phyloP scores from a whole-genome alignment of 169 alveolate genomes.

The Blepharisma undulans region DNA sequence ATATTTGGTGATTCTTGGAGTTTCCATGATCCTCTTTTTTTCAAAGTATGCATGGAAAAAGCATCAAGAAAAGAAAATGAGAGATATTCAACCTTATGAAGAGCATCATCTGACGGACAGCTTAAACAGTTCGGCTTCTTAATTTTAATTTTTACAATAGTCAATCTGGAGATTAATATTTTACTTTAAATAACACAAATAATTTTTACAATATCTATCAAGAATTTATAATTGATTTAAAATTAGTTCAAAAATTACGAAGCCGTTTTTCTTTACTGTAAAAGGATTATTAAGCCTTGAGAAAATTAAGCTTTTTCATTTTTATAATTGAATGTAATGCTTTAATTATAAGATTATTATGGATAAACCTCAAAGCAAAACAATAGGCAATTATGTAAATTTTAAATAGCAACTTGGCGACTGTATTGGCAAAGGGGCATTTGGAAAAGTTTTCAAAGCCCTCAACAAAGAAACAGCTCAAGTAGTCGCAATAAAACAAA shows the following conservation, averaged over 20 bases:
- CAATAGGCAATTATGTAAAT: conserved; percentile 17
- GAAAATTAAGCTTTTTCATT: too few relatives aligned
- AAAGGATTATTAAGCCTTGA: too few relatives aligned
- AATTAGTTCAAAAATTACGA: too few relatives aligned
- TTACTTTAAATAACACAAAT: too few relatives aligned
- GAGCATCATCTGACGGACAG: not conserved
- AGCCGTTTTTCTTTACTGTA: too few relatives aligned
- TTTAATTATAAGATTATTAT: not conserved
- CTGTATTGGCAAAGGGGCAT: conserved; percentile 87
- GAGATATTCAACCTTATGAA: not conserved
- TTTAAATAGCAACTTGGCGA: conserved; percentile 75
- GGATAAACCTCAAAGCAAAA: not conserved
- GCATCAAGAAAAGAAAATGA: not conserved
- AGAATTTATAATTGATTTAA: too few relatives aligned
- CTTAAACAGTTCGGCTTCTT: not conserved
- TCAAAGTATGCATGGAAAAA: not conserved
- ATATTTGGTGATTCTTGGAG: not conserved
- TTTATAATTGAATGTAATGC: not conserved
- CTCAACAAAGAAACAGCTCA: conserved; percentile 77
- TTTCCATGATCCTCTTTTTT: not conserved
- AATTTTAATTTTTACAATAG: too few relatives aligned
- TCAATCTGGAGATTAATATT: not conserved
- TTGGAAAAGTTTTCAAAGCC: conserved; percentile 86
- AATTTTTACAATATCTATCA: too few relatives aligned
- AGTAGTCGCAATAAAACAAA: conserved; percentile 84